Conservation (phyloP, 2,329 filamentous ascomycete genomes). For the Endocalyx cinctus region DNA sequence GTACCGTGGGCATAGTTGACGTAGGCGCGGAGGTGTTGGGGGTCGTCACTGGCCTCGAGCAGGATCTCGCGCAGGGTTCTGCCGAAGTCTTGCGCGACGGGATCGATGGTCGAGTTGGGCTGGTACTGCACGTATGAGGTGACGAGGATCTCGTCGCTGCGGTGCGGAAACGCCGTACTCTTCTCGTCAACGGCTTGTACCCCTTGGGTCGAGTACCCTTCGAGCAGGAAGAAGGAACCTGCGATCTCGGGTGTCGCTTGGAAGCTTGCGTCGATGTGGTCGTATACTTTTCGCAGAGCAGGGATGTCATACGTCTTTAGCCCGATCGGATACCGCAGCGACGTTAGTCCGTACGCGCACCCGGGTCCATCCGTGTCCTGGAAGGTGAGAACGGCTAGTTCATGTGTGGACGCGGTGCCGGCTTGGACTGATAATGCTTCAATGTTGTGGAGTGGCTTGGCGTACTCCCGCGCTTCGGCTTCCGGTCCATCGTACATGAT, state of each 20-base stretch:
- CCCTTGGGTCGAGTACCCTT: slow-evolving; percentile 17
- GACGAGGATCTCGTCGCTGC: slow-evolving; percentile 12
- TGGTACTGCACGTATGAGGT: slow-evolving; percentile 15
- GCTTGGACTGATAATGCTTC: slow-evolving; percentile 7
- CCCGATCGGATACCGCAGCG: slow-evolving; percentile 15
- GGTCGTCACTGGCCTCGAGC: slow-evolving; percentile 14
- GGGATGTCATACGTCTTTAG: slow-evolving; percentile 10
- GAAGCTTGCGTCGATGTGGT: slow-evolving; percentile 14
- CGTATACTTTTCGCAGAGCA: slow-evolving; percentile 13
- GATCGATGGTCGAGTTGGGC: slow-evolving; percentile 10
- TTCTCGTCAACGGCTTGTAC: slow-evolving; percentile 11
- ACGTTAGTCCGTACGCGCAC: slow-evolving; percentile 13
- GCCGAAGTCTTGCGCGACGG: slow-evolving; percentile 10
- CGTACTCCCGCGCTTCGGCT: slow-evolving; percentile 7
- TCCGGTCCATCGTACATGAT: slow-evolving; percentile 16
- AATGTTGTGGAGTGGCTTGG: slow-evolving; percentile 14
- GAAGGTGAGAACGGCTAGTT: slow-evolving; percentile 12
- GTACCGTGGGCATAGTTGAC: slow-evolving; percentile 17
- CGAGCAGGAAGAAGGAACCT: slow-evolving; percentile 17
- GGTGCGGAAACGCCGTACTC: slow-evolving; percentile 15
- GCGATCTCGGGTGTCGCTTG: slow-evolving; percentile 9
- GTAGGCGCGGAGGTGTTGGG: slow-evolving; percentile 11
- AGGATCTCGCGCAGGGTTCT: slow-evolving; percentile 8
- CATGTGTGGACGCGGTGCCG: slow-evolving; percentile 10
- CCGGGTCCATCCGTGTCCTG: slow-evolving; percentile 10